Evolutionary conservation across 441 rosid species (phyloP), one percentile per base, ranked within the genome.

Genomic region (Monsonia emarginata): DNA sequence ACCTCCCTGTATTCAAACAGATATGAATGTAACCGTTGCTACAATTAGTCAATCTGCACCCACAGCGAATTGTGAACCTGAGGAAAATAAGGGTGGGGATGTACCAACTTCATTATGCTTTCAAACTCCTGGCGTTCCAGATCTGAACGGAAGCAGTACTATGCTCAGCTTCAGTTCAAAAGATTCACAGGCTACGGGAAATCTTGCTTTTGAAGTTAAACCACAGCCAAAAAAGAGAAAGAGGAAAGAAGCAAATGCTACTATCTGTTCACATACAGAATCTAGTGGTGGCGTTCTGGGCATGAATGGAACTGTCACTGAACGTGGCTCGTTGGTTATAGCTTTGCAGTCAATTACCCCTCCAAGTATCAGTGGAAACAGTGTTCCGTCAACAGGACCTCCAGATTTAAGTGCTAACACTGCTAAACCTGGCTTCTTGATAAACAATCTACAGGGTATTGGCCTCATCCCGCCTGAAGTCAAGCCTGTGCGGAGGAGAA

Each of bases 121-220:
- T 32, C 74, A 61, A 63, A 57, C 65, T 65, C 78, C 70, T 27
- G 50, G 64, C 78, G 76, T 88, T 66, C 90, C 90, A 0, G 96
- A 88, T 79, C 75, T 88, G 77, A 89, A 86, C 80, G 75, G 79
- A 32, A 77, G 68, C 72, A 78, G 78, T 66, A 28, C 70, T 44
- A 38, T 58, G 61, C 67, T 70, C 0, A 70, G 52, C 71, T 34
- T 36, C 11, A 26, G 26, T 66, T 72, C 30, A 4, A 81, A 76
- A 69, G 62, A 65, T 65, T 34, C 72, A 25, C 68, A 66, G 65
- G 57, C 21, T 61, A 27, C 5, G 57, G 67, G 67, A 62, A 69
- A 60, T 71, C 64, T 46, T 61, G 65, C 54, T 27, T 64, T 72
- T 25, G 34, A 2, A 10, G 34, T 18, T 14, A 40, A 10, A 61